Evolutionary conservation across 768 basidiomycete genomes (phyloP), one percentile per base, ranked within the genome.

Genomic region (Boletus huronensis): DNA sequence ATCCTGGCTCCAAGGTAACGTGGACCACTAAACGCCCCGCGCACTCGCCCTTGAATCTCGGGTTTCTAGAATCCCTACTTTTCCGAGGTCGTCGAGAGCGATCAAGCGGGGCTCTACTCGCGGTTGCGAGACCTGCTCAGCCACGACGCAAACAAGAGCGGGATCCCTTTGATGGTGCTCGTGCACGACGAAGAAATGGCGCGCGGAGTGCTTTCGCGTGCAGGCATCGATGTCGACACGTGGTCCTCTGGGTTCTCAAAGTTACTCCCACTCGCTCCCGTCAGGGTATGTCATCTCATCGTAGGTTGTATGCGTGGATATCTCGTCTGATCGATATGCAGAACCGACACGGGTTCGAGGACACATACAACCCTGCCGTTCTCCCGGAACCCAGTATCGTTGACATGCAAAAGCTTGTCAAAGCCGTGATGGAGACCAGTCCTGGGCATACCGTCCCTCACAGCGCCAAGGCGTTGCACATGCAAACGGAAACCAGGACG

Each of bases 181-280:
- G 78, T 83, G 3, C 72, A 78, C 40, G 70, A 78, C 26, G 71
- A 75, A 53, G 63, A 72, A 38, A 64, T 74, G 57, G 72, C 78
- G 0, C 59, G 67, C 6, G 70, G 69, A n/a, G 66, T 75, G 10
- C 68, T 84, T 7, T 58, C 58, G 17, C 74, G 72, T 29, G 68
- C 77, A 13, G 77, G 75, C 11, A 64, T 83, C 17, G 70, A 81
- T 35, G 68, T 68, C 8, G 66, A 66, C n/a, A 41, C 44, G 1
- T 84, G 78, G 76, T 63, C 70, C 1, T 67, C 65, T 10, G 78
- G 78, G 3, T 65, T 83, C 35, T 53, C 54, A 1, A 39, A 49
- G 2, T 32, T 71, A 13, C 48, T 72, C 35, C 43, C 52, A 2
- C 46, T 50, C 17, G 36, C 45, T 29, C 42, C 17, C 10, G 28